Evolutionary conservation across 129 eudicot species (phyloP).

Genomic region (Deinandra increscens): DNA sequence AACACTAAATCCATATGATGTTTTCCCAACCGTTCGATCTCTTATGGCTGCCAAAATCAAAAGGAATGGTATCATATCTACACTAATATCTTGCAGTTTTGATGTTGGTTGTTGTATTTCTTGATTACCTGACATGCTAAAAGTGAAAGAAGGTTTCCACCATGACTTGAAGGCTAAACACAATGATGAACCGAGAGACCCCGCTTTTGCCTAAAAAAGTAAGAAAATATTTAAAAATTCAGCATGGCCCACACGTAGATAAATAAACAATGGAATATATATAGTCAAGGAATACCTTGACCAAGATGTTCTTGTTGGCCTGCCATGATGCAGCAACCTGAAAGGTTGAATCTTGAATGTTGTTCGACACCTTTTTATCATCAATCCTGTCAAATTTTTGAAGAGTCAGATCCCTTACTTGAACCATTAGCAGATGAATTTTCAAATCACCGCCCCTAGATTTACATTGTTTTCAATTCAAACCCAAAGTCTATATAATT

Average conservation of each 20-base stretch:
- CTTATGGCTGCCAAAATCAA: constrained; percentile 49
- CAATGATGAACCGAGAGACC: constrained; percentile 69
- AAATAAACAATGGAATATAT: neutral
- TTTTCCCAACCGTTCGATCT: constrained; percentile 52
- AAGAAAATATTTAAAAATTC: neutral
- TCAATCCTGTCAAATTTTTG: constrained; percentile 42
- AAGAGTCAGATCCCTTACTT: constrained; percentile 7
- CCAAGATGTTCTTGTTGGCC: constrained; percentile 75
- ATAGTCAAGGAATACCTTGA: constrained; percentile 45
- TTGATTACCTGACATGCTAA: constrained; percentile 64
- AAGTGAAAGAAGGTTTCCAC: constrained; percentile 90
- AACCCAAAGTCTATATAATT: constrained; percentile 85
- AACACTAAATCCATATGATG: constrained; percentile 66
- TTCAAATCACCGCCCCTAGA: neutral
- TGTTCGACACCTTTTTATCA: constrained; percentile 42
- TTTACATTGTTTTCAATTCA: constrained; percentile 73
- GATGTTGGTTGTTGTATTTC: neutral
- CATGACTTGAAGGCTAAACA: constrained; percentile 85
- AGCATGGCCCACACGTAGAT: neutral
- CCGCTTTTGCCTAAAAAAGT: constrained; percentile 57
- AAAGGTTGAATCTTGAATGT: constrained; percentile 61
- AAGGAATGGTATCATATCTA: neutral
- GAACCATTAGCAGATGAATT: neutral
- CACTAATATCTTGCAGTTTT: neutral
- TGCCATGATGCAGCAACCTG: constrained; percentile 96